phyloP scores from a whole-genome alignment of 2,329 filamentous ascomycete genomes.

The Neophaeococcomyces mojaviensis region DNA sequence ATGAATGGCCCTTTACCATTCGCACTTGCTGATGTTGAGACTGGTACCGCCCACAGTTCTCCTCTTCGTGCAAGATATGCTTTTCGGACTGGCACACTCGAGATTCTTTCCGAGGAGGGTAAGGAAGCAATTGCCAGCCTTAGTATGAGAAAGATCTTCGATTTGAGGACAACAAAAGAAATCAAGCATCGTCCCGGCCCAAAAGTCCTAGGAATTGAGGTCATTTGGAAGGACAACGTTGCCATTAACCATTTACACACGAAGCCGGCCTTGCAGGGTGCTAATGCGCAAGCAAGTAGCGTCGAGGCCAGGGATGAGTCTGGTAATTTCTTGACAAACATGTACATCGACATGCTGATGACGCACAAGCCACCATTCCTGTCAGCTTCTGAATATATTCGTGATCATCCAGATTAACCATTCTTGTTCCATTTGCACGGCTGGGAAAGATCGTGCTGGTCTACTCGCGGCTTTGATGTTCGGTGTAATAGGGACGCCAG shows the following conservation, averaged over 20 bases:
- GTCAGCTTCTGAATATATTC: slow-evolving; percentile 53
- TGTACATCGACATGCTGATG: slow-evolving; percentile 60
- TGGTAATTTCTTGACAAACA: slow-evolving; percentile 30
- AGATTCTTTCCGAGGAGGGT: slow-evolving; percentile 47
- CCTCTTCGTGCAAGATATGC: slow-evolving; percentile 26
- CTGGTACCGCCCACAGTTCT: not conserved
- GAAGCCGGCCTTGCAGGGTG: slow-evolving; percentile 51
- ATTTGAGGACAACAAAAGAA: slow-evolving; percentile 53
- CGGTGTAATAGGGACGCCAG: slow-evolving; percentile 52
- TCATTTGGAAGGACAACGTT: slow-evolving; percentile 52
- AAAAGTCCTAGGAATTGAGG: slow-evolving; percentile 49
- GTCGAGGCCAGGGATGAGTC: slow-evolving; percentile 56
- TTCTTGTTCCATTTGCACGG: slow-evolving; percentile 64
- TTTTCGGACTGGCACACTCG: slow-evolving; percentile 62
- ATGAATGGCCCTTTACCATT: not conserved
- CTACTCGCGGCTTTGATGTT: slow-evolving; percentile 60
- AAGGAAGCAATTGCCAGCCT: slow-evolving; percentile 45
- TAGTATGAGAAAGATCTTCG: slow-evolving; percentile 58
- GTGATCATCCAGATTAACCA: slow-evolving; percentile 38
- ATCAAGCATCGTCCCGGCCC: slow-evolving; percentile 39
- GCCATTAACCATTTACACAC: slow-evolving; percentile 39
- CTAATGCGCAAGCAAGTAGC: slow-evolving; percentile 46
- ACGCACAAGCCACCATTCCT: slow-evolving; percentile 51
- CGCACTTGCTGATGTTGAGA: too few relatives aligned
- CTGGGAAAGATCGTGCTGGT: slow-evolving; percentile 69